phyloP scores from a whole-genome alignment of 2,329 filamentous ascomycete genomes.

The Colletotrichum gloeosporioides region DNA sequence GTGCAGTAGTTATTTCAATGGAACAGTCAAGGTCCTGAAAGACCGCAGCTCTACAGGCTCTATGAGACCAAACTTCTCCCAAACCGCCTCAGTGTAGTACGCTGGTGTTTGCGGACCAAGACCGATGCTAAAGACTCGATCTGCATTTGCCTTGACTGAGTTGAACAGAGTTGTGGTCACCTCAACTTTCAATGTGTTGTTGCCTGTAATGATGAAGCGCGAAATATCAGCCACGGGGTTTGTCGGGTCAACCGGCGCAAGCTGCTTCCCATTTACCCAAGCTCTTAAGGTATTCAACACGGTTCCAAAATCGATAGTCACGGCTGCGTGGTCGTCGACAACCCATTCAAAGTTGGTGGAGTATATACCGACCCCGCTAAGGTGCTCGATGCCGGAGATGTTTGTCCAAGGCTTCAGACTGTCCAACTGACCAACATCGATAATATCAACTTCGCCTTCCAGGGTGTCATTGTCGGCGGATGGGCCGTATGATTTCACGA shows the following conservation, averaged over 20 bases:
- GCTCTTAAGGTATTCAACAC: not conserved
- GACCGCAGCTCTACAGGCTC: not conserved
- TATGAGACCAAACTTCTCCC: not conserved
- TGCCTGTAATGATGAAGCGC: not conserved
- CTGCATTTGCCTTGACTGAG: not conserved
- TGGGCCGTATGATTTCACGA: not conserved
- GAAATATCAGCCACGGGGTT: not conserved
- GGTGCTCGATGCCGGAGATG: not conserved
- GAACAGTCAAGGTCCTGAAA: not conserved
- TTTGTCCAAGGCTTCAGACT: not conserved
- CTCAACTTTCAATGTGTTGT: not conserved
- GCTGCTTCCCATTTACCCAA: not conserved
- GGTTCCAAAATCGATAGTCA: not conserved
- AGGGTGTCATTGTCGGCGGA: not conserved
- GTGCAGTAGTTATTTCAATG: not conserved
- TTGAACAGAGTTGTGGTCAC: not conserved
- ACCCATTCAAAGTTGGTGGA: not conserved
- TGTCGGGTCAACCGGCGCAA: not conserved
- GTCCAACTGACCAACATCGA: not conserved
- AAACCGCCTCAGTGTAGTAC: not conserved
- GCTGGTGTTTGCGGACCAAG: not conserved
- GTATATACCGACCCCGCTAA: not conserved
- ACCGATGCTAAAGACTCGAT: not conserved
- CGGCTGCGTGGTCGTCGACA: not conserved
- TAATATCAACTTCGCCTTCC: not conserved